These are phyloP conservation scores for Nakazawaea anatomiae DNA, from an alignment of 805 yeast species.

Conservation along the genomic window DNA sequence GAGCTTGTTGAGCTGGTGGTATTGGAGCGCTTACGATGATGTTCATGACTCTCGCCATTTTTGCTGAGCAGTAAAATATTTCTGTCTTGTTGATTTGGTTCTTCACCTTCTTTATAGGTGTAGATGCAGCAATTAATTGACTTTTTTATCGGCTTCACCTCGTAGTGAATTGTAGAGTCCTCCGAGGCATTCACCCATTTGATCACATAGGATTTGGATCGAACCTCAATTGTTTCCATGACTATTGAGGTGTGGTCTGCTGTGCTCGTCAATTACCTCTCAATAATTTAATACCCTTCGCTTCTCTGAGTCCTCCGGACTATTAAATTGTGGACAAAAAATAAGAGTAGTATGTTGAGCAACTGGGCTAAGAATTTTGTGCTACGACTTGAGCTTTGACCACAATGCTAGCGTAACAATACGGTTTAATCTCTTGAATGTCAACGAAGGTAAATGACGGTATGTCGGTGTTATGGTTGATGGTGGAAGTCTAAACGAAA, in stretches of 20 bases:
- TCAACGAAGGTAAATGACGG: neutral
- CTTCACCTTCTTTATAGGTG: conserved; percentile 18
- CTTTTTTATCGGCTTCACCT: conserved; percentile 69
- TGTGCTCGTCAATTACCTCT: neutral
- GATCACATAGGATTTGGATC: conserved; percentile 81
- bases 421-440: neutral
- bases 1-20: conserved; percentile 6
- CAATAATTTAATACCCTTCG: neutral
- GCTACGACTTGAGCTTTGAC: no score
- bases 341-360: no score
- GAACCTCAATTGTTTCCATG: conserved; percentile 90
- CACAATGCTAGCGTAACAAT: no score
- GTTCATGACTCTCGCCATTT: conserved; percentile 11
- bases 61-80: conserved; percentile 3
- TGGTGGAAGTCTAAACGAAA: neutral
- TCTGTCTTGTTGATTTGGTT: neutral
- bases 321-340: neutral
- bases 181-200: conserved; percentile 85
- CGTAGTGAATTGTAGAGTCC: conserved; percentile 66
- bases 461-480: no score
- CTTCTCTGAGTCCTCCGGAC: no score
- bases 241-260: neutral
- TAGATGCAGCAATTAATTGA: conserved; percentile 39
- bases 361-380: no score
- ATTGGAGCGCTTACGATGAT: conserved; percentile 7